Conservation (phyloP, 2,329 filamentous ascomycete genomes). For the Claviceps pazoutovae region DNA sequence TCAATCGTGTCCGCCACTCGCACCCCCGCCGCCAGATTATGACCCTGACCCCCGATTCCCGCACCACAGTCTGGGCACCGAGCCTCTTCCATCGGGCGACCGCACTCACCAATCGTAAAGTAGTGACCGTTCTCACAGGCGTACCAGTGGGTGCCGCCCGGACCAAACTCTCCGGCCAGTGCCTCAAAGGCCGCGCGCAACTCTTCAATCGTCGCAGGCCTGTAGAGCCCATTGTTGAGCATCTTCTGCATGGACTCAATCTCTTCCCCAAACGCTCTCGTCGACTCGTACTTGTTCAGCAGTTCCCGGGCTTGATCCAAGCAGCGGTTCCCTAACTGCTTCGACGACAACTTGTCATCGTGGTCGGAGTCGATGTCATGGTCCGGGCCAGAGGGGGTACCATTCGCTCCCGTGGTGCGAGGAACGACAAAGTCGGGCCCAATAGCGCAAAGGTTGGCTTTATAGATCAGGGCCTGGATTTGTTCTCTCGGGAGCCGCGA, state of each 20-base stretch:
- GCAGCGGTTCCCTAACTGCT: not conserved
- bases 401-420: not conserved
- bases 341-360: not conserved
- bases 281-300: not conserved
- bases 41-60: slow-evolving; percentile 39
- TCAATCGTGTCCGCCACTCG: slow-evolving; percentile 22
- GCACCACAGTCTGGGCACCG: slow-evolving; percentile 48
- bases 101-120: slow-evolving; percentile 53
- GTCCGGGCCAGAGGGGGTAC: not conserved
- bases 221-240: slow-evolving; percentile 28
- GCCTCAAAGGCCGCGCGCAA: slow-evolving; percentile 34
- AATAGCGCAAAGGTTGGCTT: slow-evolving; percentile 19
- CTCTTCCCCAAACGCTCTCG: not conserved
- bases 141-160: slow-evolving; percentile 47
- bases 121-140: slow-evolving; percentile 41
- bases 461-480: slow-evolving; percentile 36
- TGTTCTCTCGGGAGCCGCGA: slow-evolving; percentile 27
- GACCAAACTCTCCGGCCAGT: slow-evolving; percentile 35
- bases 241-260: not conserved
- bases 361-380: not conserved
- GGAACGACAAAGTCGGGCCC: slow-evolving; percentile 23
- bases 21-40: slow-evolving; percentile 37
- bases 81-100: slow-evolving; percentile 47
- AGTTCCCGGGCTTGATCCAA: not conserved
- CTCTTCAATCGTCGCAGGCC: slow-evolving; percentile 34